Conservation (phyloP, 78 protist genomes). For the Planoprotostelium fungivorum region DNA sequence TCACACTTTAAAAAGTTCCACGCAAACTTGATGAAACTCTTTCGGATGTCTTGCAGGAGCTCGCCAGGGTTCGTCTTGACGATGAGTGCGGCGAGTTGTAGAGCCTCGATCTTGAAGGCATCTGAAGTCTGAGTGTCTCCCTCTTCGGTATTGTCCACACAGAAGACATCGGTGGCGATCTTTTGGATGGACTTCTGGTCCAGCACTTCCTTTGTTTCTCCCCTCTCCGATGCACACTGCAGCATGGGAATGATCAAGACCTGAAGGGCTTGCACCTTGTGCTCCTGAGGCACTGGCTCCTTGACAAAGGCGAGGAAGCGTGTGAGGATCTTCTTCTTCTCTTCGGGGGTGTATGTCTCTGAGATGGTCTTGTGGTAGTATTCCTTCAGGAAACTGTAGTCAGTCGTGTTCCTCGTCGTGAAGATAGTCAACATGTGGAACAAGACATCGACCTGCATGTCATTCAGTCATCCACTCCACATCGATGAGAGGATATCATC, state of each 20-base stretch:
- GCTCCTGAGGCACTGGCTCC: constrained; percentile 18
- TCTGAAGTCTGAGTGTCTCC: not conserved
- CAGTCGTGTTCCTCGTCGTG: constrained; percentile 32
- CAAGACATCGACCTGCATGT: constrained; percentile 27
- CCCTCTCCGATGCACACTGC: not conserved
- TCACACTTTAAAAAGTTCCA: constrained; percentile 82
- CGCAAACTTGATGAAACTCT: constrained; percentile 80
- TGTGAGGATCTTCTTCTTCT: constrained; percentile 15
- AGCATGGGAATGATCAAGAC: constrained; percentile 69
- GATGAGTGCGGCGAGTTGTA: constrained; percentile 79
- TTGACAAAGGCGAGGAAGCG: constrained; percentile 35
- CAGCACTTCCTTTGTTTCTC: not conserved
- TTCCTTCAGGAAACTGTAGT: constrained; percentile 62
- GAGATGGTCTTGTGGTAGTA: constrained; percentile 60
- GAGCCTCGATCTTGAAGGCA: constrained; percentile 38
- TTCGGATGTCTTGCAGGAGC: constrained; percentile 55
- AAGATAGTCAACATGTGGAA: constrained; percentile 70
- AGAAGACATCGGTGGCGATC: not conserved
- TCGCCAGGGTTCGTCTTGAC: constrained; percentile 38
- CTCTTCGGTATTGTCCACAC: not conserved
- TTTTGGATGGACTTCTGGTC: not conserved
- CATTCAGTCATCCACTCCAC: not conserved
- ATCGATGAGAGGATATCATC: no score
- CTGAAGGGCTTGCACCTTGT: constrained; percentile 75
- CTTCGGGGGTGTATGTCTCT: constrained; percentile 11